phyloP scores from a whole-genome alignment of 305 asterid genomes.

The Fraxinus angustifolia region DNA sequence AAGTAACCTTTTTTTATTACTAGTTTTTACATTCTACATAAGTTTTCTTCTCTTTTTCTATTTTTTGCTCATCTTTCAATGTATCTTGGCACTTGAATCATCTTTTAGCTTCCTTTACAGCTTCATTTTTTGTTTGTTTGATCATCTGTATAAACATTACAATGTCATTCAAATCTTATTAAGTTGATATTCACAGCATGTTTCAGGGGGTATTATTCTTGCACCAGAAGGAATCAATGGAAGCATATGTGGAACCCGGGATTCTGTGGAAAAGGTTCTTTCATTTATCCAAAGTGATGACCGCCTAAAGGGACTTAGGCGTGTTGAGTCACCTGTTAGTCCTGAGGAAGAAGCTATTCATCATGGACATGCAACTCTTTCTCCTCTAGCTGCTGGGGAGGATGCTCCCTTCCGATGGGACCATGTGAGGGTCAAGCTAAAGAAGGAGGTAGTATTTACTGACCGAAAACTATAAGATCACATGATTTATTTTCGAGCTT shows the following conservation, averaged over 20 bases:
- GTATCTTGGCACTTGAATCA: not conserved
- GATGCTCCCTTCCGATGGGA: conserved; percentile 98
- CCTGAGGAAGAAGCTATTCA: conserved; percentile 97
- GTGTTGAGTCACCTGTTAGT: conserved; percentile 84
- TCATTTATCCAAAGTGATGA: conserved; percentile 65
- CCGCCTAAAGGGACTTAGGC: conserved; percentile 65
- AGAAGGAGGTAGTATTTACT: conserved; percentile 59
- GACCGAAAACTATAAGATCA: not conserved
- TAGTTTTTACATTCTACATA: not conserved
- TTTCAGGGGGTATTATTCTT: conserved; percentile 96
- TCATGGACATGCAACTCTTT: conserved; percentile 72
- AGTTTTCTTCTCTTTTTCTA: not conserved
- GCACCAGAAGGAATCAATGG: conserved; percentile 98
- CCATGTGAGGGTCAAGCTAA: conserved; percentile 92
- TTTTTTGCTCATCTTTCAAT: not conserved
- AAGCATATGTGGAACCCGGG: conserved; percentile 76
- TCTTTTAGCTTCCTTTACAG: not conserved
- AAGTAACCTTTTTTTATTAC: not conserved
- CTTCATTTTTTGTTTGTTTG: not conserved
- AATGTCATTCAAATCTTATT: conserved; percentile 43
- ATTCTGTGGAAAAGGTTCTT: conserved; percentile 68
- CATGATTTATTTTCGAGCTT: not conserved
- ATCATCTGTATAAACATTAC: not conserved
- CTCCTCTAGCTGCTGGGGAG: conserved; percentile 97
- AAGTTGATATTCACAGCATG: conserved; percentile 80